Evolutionary conservation across 108 stramenopile genomes (phyloP).

Genomic region (Parietichytrium sp.): DNA sequence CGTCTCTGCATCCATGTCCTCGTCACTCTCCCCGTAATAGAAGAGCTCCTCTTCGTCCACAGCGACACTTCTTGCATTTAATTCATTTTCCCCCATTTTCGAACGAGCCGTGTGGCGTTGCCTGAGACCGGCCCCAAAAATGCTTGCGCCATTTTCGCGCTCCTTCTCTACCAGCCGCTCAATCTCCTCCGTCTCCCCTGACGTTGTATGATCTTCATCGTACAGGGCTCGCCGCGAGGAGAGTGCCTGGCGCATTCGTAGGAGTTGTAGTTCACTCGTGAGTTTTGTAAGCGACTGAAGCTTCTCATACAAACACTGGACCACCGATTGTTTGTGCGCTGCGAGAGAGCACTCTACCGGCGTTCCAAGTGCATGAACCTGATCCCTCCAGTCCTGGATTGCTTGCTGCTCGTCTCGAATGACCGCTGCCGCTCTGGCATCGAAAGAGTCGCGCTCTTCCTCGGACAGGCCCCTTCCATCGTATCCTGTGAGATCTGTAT

Average conservation of each 20-base stretch:
- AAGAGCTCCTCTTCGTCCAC: background rate
- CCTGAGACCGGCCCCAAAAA: background rate
- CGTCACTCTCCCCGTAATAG: background rate
- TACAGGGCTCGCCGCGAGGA: slow-evolving; percentile 21
- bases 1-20: background rate
- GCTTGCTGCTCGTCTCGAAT: background rate
- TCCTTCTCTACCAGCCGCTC: background rate
- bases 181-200: background rate
- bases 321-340: background rate
- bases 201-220: background rate
- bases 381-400: background rate
- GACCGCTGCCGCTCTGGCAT: background rate
- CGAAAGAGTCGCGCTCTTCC: slow-evolving; percentile 7
- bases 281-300: background rate
- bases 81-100: background rate
- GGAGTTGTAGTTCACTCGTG: slow-evolving; percentile 8
- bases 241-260: background rate
- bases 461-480: background rate
- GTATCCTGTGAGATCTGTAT: too few species aligned
- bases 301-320: slow-evolving; percentile 4
- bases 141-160: background rate
- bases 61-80: background rate
- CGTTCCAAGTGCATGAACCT: background rate
- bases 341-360: background rate
- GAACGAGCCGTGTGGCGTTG: background rate